Conservation (phyloP, 306 rosid genomes). For the Adenanthera pavonina region DNA sequence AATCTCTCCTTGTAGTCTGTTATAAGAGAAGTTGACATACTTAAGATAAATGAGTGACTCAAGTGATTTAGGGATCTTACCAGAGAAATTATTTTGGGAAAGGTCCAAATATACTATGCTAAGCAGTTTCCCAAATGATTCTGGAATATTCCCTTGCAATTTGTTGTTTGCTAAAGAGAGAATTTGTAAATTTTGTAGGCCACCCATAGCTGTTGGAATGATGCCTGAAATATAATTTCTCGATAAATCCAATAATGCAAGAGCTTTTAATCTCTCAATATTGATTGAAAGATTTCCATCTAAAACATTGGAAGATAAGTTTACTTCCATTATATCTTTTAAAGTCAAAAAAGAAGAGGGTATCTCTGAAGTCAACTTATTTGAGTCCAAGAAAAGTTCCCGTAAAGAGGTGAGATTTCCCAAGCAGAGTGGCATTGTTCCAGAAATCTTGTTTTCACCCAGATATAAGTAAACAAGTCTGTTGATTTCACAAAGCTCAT, state of each 20-base stretch:
- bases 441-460: conserved; percentile 15
- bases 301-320: conserved; percentile 34
- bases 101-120: too few species aligned
- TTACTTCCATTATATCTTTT: conserved; percentile 1
- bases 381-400: not conserved
- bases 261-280: conserved; percentile 27
- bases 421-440: conserved; percentile 35
- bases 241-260: too few species aligned
- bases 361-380: not conserved
- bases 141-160: too few species aligned
- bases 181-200: not conserved
- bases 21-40: too few species aligned
- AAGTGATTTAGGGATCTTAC: too few species aligned
- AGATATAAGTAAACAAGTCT: not conserved
- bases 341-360: too few species aligned
- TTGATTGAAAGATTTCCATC: not conserved
- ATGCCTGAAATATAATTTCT: too few species aligned
- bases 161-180: too few species aligned
- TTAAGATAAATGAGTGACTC: too few species aligned
- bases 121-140: too few species aligned
- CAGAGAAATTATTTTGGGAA: too few species aligned
- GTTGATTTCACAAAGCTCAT: conserved; percentile 24
- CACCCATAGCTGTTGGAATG: conserved; percentile 32
- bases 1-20: too few species aligned
- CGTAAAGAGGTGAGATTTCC: conserved; percentile 29